Base-by-base conservation (phyloP, 805 yeast species). In the Starmerella bombi region DNA sequence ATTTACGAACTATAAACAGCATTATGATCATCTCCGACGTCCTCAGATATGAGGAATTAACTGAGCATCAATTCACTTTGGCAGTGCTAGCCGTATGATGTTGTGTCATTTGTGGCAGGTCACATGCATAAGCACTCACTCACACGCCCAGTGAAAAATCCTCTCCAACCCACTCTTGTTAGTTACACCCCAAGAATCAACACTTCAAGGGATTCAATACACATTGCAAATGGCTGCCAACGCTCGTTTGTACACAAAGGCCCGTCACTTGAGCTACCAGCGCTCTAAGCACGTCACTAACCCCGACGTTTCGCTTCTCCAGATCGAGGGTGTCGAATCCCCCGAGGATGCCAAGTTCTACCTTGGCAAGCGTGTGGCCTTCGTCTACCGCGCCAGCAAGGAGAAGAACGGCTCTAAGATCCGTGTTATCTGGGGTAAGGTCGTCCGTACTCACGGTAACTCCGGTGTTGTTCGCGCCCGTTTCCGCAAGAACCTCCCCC, bases 361-460 rank as follows among this genome's bases (percentile, higher is more conserved):
- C 93, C 77, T 91, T 62, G 98, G 98, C 74, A 91, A 91, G 84
- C 83, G 94, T 70, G 79, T 91, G 58, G 98, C 97, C 61, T 91
- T 83, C 78, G 97, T 91, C 62, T 91, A 91, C 96, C 83, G 93
- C 73, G 94, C 94, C 66, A 71, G 81, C 64, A 91, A 85, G 77
- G 97, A 86, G 74, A 71, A 86, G 66, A 82, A 94, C 80, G 97
- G 97, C 70, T 73, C 97, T 61, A 88, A 91, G 77, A 83, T 88
- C 75, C 84, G 97, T 76, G 96, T 91, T 64, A 85, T 91, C 75
- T 91, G 98, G 98, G 98, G 98, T 46, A 88, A 88, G 76, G 76
- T 91, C 59, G 74, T 93, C 73, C 86, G 97, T 80, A 74, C 96
- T 59, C 98, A 91, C 80, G 98, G 98, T 71, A 83, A 77, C 86